Base-by-base conservation (phyloP, 371 early-diverging fungal genomes). In the Saksenaea vasiformis region DNA sequence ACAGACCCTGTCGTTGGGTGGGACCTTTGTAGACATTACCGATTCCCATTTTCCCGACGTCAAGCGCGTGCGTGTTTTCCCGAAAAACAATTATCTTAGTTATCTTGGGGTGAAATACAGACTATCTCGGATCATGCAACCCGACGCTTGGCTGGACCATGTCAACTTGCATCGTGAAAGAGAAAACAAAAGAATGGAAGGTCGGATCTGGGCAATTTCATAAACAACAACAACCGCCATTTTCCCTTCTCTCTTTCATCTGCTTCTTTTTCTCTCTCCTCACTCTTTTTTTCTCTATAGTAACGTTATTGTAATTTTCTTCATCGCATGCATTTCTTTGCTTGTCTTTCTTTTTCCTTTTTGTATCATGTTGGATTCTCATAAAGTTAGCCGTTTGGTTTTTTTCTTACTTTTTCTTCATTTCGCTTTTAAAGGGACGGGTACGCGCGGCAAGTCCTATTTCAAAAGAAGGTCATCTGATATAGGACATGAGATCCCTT, bases 91-190 rank as follows among this genome's bases (percentile, higher is more conserved):
- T 47, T 71, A 77, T 51, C 62, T 77, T 17, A 71, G 71, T 15
- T 77, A 73, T 59, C 62, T 77, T 11, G 77, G 77, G n/a, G 65
- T 73, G 51, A 77, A 73, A 54, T 73, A 77, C 39, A 61, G 73
- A 22, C 57, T 77, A 19, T 73, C 73, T 44, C 61, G 72, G n/a
- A 64, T 74, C 37, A 66, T 77, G 68, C 78, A 77, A 62, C 70
- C 72, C 3, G 72, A 71, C 64, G 74, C 70, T 55, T 74, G 70
- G 68, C 60, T 70, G 31, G 72, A 71, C 56, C 69, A 71, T 66
- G 57, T 31, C 43, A 36, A 57, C 38, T 22, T 47, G 24, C 51
- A 47, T 26, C 55, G 51, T 22, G 51, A 47, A 47, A 47, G 24
- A 22, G 51, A 47, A 47, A 39, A 39, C 39, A 39, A 39, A 39